Base-by-base conservation (phyloP, 805 yeast genomes). In the Candida stauntonica region DNA sequence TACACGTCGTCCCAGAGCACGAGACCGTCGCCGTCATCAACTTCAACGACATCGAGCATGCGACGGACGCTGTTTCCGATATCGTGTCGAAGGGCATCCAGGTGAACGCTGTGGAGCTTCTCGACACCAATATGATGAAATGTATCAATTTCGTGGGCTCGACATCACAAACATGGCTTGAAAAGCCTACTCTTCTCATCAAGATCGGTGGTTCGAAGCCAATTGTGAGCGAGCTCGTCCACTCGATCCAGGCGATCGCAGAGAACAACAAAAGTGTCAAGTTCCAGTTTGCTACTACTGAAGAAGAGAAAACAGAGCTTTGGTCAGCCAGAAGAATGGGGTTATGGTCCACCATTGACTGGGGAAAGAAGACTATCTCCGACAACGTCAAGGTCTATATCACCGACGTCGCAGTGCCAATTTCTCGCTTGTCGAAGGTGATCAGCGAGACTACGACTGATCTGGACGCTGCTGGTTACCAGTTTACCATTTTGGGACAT, bases 381-480 rank as follows among this genome's bases (percentile, higher is more conserved):
- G 73, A 75, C 18, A 52, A 62, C 9, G 75, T 80, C 6, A 74
- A 71, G 51, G 62, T 75, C 29, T 78, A 86, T 73, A 81, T 88
- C 20, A 85, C 93, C 0, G 94, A 85, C 62, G 86, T 84, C 5
- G 89, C 89, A 5, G 93, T 85, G 13, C 94, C 94, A 3, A 70
- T 85, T 34, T 81, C 89, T 0, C 66, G 66, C 39, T 67, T 85
- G 31, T 77, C 91, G 3, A 62, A 65, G n/a, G 71, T 82, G 26
- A 78, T 85, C 32, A 66, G 70, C 20, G 77, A 72, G 33, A 77
- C 87, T 3, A 76, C 81, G 57, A 62, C 64, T 5, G 86, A 78
- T 40, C 64, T 84, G 48, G 72, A 70, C 36, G 54, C 59, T 4
- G 70, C 76, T 19, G 77, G 77, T 0, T 58, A 79, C 29, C 52